phyloP scores from a whole-genome alignment of 495 filamentous ascomycete species.

The Xanthoparmelia taractica region DNA sequence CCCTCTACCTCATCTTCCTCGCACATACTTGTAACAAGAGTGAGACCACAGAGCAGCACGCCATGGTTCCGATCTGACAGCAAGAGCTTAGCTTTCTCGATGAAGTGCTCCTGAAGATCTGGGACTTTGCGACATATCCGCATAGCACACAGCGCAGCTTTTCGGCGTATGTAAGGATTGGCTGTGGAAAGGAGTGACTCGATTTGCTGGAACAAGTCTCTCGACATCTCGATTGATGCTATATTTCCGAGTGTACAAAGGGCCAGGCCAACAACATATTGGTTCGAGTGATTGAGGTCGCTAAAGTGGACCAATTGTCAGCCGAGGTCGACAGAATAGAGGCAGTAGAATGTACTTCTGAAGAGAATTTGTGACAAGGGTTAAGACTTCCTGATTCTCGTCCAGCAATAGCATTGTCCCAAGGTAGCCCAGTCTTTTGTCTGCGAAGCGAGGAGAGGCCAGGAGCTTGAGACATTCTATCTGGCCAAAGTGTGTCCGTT shows the following conservation, averaged over 20 bases:
- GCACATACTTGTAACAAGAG: constrained; percentile 84
- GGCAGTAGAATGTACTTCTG: constrained; percentile 62
- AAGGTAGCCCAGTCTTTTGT: constrained; percentile 92
- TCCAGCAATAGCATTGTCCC: constrained; percentile 94
- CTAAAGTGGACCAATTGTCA: constrained; percentile 36
- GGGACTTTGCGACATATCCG: constrained; percentile 96
- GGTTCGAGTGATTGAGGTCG: constrained; percentile 93
- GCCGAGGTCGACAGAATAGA: background rate
- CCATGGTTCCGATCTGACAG: constrained; percentile 90
- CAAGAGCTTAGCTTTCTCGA: constrained; percentile 87
- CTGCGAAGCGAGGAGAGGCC: constrained; percentile 92
- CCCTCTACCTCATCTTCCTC: constrained; percentile 88
- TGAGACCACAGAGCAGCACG: constrained; percentile 85
- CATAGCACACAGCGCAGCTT: constrained; percentile 99
- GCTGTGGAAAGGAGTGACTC: constrained; percentile 82
- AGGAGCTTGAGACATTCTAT: constrained; percentile 98
- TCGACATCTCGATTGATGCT: constrained; percentile 96
- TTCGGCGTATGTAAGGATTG: constrained; percentile 93
- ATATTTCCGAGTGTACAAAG: constrained; percentile 96
- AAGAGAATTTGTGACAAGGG: constrained; percentile 91
- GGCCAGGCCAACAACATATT: constrained; percentile 95
- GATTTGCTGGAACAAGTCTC: constrained; percentile 92
- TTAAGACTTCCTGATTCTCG: constrained; percentile 97
- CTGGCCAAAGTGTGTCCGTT: constrained; percentile 96
- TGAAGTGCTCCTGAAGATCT: constrained; percentile 91